A percentile compares a stretch with the other conserved stretches of the same genome.
Evolutionary conservation across 2,329 filamentous ascomycete genomes (phyloP).

Genomic region (Fusarium sp.): DNA sequence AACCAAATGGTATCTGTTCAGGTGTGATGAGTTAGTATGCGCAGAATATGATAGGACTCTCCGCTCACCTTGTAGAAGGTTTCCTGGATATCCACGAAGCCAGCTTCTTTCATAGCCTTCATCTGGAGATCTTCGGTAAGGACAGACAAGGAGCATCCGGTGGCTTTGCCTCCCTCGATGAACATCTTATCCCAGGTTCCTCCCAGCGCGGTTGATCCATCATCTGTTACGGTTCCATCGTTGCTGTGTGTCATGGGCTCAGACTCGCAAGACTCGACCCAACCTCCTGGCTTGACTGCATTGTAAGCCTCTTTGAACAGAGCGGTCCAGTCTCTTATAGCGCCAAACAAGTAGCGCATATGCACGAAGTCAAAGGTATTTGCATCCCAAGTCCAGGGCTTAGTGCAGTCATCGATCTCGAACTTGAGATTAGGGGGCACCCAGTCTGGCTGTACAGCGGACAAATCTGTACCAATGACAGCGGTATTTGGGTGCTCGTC

Average conservation of each 20-base stretch:
- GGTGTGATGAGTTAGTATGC: background rate
- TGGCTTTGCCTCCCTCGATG: constrained; percentile 1
- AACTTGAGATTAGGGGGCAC: constrained; percentile 13
- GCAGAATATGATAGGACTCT: too few relatives aligned
- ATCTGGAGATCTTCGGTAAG: constrained; percentile 3
- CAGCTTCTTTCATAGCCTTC: constrained; percentile 9
- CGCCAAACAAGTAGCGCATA: constrained; percentile 15
- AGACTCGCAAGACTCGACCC: constrained; percentile 13
- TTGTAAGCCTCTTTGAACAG: constrained; percentile 9
- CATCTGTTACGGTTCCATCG: constrained; percentile 3
- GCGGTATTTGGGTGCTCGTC: constrained; percentile 6
- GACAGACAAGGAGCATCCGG: background rate
- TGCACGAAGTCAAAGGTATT: constrained; percentile 11
- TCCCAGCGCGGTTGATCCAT: background rate
- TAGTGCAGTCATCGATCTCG: constrained; percentile 12
- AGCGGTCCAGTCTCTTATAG: background rate
- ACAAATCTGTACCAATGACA: constrained; percentile 11
- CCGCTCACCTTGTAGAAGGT: background rate
- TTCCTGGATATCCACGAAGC: constrained; percentile 10
- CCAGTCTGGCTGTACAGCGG: constrained; percentile 8
- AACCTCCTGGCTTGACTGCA: constrained; percentile 4
- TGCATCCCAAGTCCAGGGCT: constrained; percentile 7
- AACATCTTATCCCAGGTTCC: constrained; percentile 13
- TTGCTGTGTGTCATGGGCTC: constrained; percentile 7
- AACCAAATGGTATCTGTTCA: constrained; percentile 2